Percentiles rank a stretch among this genome's conserved stretches.
phyloP scores from a whole-genome alignment of 2,329 filamentous ascomycete genomes.

The Paracoccidioides lutzii region DNA sequence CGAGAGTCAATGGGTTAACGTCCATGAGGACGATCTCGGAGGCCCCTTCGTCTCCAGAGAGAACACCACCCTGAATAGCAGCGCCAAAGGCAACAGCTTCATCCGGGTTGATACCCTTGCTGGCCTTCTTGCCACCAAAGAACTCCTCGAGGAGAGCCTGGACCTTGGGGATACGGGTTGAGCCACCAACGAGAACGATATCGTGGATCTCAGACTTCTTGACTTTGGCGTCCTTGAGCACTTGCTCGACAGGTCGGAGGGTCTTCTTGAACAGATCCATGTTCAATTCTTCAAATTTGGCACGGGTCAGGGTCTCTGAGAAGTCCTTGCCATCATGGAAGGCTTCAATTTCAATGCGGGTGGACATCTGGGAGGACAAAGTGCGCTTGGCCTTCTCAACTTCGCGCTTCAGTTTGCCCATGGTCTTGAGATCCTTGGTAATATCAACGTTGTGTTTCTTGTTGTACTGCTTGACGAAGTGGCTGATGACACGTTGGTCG shows the following conservation, averaged over 20 bases:
- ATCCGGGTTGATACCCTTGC: constrained; percentile 99
- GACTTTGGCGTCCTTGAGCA: constrained; percentile 94
- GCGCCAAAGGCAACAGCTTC: constrained; percentile 98
- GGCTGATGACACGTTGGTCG: constrained; percentile 91
- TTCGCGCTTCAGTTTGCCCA: constrained; percentile 99
- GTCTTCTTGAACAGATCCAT: constrained; percentile 99
- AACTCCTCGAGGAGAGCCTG: constrained; percentile 88
- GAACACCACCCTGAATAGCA: constrained; percentile 90
- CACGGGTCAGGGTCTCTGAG: constrained; percentile 93
- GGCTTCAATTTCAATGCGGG: constrained; percentile 89
- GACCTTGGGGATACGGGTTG: constrained; percentile 98
- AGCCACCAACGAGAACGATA: constrained; percentile 95
- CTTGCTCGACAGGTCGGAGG: constrained; percentile 95
- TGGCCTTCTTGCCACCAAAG: constrained; percentile 90
- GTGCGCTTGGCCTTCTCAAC: constrained; percentile 99
- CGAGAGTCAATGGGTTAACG: constrained; percentile 88
- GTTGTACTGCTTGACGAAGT: constrained; percentile 96
- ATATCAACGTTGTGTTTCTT: constrained; percentile 92
- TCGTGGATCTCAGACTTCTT: constrained; percentile 93
- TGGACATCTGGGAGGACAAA: constrained; percentile 85
- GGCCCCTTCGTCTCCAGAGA: constrained; percentile 75
- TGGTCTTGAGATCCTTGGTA: constrained; percentile 88
- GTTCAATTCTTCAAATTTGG: constrained; percentile 99
- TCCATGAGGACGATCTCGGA: constrained; percentile 85
- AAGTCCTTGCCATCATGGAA: constrained; percentile 97